phyloP scores from a whole-genome alignment of 192 early-diverging fungal species.

The Spinellus fusiger region DNA sequence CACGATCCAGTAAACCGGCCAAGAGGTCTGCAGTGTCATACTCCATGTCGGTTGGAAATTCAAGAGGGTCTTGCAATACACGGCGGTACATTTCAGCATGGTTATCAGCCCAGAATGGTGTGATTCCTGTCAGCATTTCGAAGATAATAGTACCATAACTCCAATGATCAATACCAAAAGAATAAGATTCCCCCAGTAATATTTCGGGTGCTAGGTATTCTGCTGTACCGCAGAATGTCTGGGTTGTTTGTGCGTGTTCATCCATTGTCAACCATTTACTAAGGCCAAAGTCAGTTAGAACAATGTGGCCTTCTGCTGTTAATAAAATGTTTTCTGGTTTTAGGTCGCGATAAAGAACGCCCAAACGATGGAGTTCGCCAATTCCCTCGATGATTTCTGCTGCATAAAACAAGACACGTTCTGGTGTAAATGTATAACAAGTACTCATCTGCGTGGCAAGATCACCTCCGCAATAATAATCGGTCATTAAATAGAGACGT shows the following conservation, averaged over 20 bases:
- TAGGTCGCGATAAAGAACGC: slow-evolving; percentile 84
- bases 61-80: slow-evolving; percentile 44
- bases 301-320: slow-evolving; percentile 68
- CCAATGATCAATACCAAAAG: slow-evolving; percentile 85
- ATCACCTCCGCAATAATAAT: slow-evolving; percentile 87
- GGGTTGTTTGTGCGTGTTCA: slow-evolving; percentile 24
- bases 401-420: slow-evolving; percentile 76
- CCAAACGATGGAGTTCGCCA: slow-evolving; percentile 78
- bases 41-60: slow-evolving; percentile 40
- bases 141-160: slow-evolving; percentile 81
- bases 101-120: slow-evolving; percentile 52
- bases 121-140: slow-evolving; percentile 80
- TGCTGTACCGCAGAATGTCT: slow-evolving; percentile 71
- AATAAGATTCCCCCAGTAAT: slow-evolving; percentile 50
- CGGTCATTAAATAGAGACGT: slow-evolving; percentile 82
- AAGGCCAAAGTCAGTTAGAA: slow-evolving; percentile 91
- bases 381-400: slow-evolving; percentile 84
- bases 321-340: slow-evolving; percentile 77
- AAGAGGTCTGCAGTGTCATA: slow-evolving; percentile 38
- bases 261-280: slow-evolving; percentile 57
- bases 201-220: slow-evolving; percentile 81
- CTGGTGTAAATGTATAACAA: slow-evolving; percentile 54
- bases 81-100: slow-evolving; percentile 50
- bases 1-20: slow-evolving; percentile 39
- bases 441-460: slow-evolving; percentile 78